Evolutionary conservation across 2,329 filamentous ascomycete genomes (phyloP), one percentile per base, ranked within the genome.

Genomic region (Monilinia aucupariae): DNA sequence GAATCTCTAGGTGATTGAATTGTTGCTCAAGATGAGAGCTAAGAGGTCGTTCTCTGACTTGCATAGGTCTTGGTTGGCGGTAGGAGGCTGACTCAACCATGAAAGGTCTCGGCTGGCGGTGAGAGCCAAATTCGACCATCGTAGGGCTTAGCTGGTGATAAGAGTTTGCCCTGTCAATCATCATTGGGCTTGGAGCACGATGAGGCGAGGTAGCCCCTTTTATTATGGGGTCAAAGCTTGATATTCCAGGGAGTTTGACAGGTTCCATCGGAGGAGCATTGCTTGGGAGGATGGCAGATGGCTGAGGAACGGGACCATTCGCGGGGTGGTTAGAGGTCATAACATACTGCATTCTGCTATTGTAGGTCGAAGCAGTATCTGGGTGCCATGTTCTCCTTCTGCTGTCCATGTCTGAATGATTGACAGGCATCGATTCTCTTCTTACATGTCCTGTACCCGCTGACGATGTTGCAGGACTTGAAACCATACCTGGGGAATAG

Each of bases 321-420:
- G 76, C 83, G 76, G 78, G 82, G 67, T 79, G 85, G 73, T 75
- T 85, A 71, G 89, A 85, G 6, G 86, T 91, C 65, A 90, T 85
- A 47, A 91, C 89, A 67, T 90, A 89, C 70, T 85, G 90, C 60
- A 96, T 75, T 20, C 88, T 84, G 75, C 90, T 92, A 17, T 87
- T 81, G 65, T 85, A 85, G 66, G 82, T 82, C 20, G 83, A 81
- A 64, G 80, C 79, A 13, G 86, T 89, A 66, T 91, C 90, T 0
- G 91, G 90, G 75, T 97, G 92, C 92, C 92, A 97, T 3, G 92
- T 97, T 60, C 92, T 84, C 66, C 92, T 82, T 67, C 92, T 85
- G 83, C 87, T 90, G 62, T 90, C 89, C 49, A 91, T 87, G 66
- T 96, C 91, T 0, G 83, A 15, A 78, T 55, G 39, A 25, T 80